Evolutionary conservation across 2,329 filamentous ascomycete genomes (phyloP), one percentile per base, ranked within the genome.

Genomic region (Dactylellina haptotyla): DNA sequence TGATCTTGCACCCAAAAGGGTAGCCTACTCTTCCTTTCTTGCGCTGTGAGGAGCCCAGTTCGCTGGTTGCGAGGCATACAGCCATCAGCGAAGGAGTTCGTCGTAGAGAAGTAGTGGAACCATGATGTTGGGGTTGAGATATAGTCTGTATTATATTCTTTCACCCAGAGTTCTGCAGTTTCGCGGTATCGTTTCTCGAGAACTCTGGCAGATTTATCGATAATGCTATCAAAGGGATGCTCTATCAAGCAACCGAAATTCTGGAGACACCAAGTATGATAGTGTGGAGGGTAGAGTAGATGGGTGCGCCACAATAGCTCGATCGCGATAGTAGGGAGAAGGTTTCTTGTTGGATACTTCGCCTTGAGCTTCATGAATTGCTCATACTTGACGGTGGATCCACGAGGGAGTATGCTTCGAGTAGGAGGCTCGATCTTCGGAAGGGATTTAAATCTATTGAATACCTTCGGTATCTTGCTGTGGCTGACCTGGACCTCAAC

Each of bases 291-390:
- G 23, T 72, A 61, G 16, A 72, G 59, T 26, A 72, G 59, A 16
- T 72, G 67, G 10, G 67, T 72, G 6, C 67, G 67, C 67, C 67
- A 72, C 25, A 72, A 8, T 4, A 72, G 16, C 10, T 72, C 67
- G 16, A 72, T 65, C 8, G 67, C 59, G 26, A 65, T 61, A 5
- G 67, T 72, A 1, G 67, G 67, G 12, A 72, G 51, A 10, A 72
- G 46, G 18, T 50, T 12, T n/a, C 56, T 56, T 2, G 30, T 45
- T 8, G 59, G 67, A 45, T 72, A 53, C 39, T 72, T 64, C 2
- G 67, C 67, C 39, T 72, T 72, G 16, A 72, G 45, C 34, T 37
- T 59, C 53, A 72, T 64, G 46, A 72, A 72, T 18, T 45, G 30
- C 23, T 72, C 67, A 18, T 72, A 72, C 23, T 65, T 72, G 23